phyloP scores from a whole-genome alignment of 75 land plant genomes.

The Cunninghamia lanceolata region DNA sequence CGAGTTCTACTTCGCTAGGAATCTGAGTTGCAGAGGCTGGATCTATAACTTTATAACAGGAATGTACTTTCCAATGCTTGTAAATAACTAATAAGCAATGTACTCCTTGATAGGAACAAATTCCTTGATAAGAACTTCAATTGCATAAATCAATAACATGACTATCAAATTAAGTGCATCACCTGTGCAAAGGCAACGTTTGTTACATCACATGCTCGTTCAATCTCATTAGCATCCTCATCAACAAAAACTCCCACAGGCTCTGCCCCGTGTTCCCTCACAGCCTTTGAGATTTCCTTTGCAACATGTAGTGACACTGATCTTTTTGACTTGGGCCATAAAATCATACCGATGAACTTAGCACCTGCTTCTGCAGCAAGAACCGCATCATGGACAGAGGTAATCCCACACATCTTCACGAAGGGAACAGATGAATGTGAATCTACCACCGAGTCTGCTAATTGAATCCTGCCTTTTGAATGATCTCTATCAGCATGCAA shows the following conservation, averaged over 20 bases:
- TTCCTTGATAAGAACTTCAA: neutral
- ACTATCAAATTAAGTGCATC: neutral
- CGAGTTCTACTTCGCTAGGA: neutral
- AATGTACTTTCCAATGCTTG: neutral
- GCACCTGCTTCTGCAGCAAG: conserved; percentile 90
- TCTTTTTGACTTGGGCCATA: conserved; percentile 95
- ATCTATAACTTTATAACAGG: neutral
- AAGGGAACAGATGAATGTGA: conserved; percentile 25
- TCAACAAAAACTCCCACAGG: conserved; percentile 99
- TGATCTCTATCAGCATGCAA: neutral
- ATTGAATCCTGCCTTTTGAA: neutral
- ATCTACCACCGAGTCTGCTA: neutral
- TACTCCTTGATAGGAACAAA: too few relatives aligned
- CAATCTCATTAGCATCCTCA: conserved; percentile 73
- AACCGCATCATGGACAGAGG: conserved; percentile 83
- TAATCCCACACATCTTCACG: conserved; percentile 98
- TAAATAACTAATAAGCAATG: neutral
- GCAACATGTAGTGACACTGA: conserved; percentile 69
- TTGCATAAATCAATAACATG: neutral
- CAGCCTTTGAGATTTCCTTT: conserved; percentile 81
- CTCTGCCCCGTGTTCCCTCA: conserved; percentile 71
- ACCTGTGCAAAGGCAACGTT: conserved; percentile 77
- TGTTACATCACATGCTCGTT: conserved; percentile 41
- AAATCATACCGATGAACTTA: conserved; percentile 84
- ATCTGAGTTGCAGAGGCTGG: neutral